Evolutionary conservation across 2,329 filamentous ascomycete species (phyloP), one percentile per base, ranked within the genome.

Genomic region (Fusarium sp.): DNA sequence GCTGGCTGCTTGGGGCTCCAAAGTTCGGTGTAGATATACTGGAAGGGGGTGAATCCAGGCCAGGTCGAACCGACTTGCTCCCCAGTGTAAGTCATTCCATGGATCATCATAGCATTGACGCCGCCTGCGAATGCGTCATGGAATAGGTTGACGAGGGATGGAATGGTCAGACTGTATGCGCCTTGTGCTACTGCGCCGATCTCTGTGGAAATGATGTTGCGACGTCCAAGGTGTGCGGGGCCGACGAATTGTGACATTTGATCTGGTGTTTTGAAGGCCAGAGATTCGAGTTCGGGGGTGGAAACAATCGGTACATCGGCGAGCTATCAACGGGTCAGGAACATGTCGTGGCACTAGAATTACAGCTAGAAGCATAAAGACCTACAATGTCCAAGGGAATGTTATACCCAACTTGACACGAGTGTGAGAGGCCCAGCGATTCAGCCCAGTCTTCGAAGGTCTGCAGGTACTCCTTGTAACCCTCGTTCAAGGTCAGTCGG

Each of bases 301-400:
- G 12, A 7, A 21, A 47, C 44, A 7, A 47, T 15, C 0, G 44
- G 25, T 1, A 28, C 19, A 3, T 47, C 44, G 0, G 44, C 18
- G 25, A 47, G 44, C 43, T 46, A 15, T 3, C 4, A 12, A 25
- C 10, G 0, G 1, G 16, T 25, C 11, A 19, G n/a, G 9, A 12
- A 25, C 9, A 18, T 4, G 5, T 5, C 42, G 23, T 25, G 23
- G 16, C 15, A 18, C 9, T 25, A 11, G 10, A 0, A 18, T 18
- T 18, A 18, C 15, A 11, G 10, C 1, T 7, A n/a, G 13, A 42
- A 42, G 21, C 2, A n/a, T 1, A 0, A 4, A 19, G 8, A 28
- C 43, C 6, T 47, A 47, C 44, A 3, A 47, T 5, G 19, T 47
- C 44, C 1, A 47, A 16, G 2, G 44, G 44, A 30, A 30, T 11